phyloP scores from a whole-genome alignment of 768 basidiomycete genomes.

The Lactarius sanguifluus region DNA sequence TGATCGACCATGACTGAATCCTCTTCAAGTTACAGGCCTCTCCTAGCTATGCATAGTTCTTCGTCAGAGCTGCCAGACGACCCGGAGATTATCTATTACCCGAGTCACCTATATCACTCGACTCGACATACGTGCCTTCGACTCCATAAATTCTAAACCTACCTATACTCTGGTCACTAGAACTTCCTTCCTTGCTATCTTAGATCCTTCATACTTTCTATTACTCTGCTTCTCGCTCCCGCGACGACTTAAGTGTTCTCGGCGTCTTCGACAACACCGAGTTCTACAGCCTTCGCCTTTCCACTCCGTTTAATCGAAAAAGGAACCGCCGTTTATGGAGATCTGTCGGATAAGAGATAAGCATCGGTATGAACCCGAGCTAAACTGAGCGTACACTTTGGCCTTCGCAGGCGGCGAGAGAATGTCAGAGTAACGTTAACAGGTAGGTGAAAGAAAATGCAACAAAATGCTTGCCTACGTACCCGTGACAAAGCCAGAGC shows the following conservation, averaged over 20 bases:
- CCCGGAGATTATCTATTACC: no score
- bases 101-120: no score
- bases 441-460: neutral
- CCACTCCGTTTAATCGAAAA: slow-evolving; percentile 11
- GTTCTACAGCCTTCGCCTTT: neutral
- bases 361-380: neutral
- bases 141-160: no score
- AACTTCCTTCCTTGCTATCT: no score
- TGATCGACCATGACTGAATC: neutral
- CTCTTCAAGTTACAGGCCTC: neutral
- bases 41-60: neutral
- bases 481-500: slow-evolving; percentile 30
- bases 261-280: no score
- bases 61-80: neutral
- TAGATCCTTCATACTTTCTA: no score
- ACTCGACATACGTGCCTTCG: no score
- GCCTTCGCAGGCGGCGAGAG: neutral
- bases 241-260: no score
- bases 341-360: neutral
- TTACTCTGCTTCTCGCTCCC: no score
- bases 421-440: neutral
- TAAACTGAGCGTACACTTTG: slow-evolving; percentile 18
- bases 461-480: neutral
- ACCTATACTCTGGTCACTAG: no score
- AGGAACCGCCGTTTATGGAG: slow-evolving; percentile 16